phyloP scores from a whole-genome alignment of 768 basidiomycete genomes.

The Pleurotus djamor region DNA sequence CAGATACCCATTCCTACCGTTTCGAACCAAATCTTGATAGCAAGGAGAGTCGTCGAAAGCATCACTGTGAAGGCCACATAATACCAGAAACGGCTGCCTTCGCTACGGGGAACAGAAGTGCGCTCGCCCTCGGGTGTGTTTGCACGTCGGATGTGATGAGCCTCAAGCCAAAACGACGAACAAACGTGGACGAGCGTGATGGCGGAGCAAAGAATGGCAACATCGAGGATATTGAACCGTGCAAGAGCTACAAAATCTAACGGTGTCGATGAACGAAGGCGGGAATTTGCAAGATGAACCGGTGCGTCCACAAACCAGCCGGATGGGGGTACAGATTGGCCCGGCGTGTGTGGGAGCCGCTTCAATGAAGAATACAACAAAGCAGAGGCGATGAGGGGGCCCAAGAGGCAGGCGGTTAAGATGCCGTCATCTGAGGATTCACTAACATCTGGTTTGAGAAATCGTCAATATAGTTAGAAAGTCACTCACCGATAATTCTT shows the following conservation, averaged over 20 bases:
- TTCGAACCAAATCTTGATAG: conserved; percentile 45
- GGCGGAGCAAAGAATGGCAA: conserved; percentile 77
- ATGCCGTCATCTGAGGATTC: conserved; percentile 85
- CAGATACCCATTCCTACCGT: conserved; percentile 51
- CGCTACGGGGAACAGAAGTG: conserved; percentile 73
- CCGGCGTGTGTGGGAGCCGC: conserved; percentile 21
- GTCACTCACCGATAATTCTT: conserved; percentile 74
- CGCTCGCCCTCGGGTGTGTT: conserved; percentile 62
- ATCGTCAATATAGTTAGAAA: not conserved
- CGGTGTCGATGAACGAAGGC: conserved; percentile 30
- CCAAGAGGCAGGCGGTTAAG: conserved; percentile 79
- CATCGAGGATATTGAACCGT: conserved; percentile 74
- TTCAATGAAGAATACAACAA: conserved; percentile 55
- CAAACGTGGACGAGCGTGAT: conserved; percentile 78
- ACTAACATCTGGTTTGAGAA: conserved; percentile 33
- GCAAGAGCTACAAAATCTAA: conserved; percentile 59
- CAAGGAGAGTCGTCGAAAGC: conserved; percentile 47
- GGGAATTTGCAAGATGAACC: conserved; percentile 43
- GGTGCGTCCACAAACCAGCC: conserved; percentile 84
- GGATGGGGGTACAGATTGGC: conserved; percentile 40
- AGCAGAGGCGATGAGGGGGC: conserved; percentile 75
- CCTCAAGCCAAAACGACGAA: conserved; percentile 76
- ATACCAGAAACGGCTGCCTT: conserved; percentile 57
- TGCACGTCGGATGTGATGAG: conserved; percentile 31
- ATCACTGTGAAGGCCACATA: conserved; percentile 64